A percentile compares a stretch with the other conserved stretches of the same genome.
Conservation (phyloP, 2,329 filamentous ascomycete species). For the Penicillium sp. region DNA sequence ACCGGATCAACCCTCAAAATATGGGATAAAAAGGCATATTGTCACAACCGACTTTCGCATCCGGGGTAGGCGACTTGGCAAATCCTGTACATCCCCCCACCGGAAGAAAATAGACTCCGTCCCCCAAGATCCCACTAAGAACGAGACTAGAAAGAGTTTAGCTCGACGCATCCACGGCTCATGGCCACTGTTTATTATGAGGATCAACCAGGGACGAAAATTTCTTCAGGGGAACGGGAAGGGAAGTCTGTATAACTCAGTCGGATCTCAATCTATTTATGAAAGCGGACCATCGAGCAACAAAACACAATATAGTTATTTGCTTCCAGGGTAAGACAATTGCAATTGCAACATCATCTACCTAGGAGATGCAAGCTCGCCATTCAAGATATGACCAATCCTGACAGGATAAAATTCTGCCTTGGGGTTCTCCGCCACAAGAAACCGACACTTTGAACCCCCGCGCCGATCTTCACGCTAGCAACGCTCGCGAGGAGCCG, state of each 20-base stretch:
- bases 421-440: not conserved
- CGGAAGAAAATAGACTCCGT: not conserved
- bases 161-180: not conserved
- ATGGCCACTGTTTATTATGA: not conserved
- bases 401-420: too few relatives aligned
- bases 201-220: not conserved
- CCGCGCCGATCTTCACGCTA: constrained; percentile 4
- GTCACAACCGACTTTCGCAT: too few relatives aligned
- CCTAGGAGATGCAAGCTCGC: too few relatives aligned
- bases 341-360: too few relatives aligned
- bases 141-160: not conserved
- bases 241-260: too few relatives aligned
- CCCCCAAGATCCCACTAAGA: not conserved
- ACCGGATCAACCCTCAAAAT: not conserved
- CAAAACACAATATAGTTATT: too few relatives aligned
- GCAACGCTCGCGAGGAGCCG: not conserved
- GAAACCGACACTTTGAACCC: not conserved
- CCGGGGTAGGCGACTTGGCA: constrained; percentile 31
- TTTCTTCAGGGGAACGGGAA: too few relatives aligned
- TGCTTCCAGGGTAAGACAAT: too few relatives aligned
- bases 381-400: too few relatives aligned
- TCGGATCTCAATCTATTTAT: too few relatives aligned
- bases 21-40: too few relatives aligned
- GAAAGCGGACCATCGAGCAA: too few relatives aligned
- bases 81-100: not conserved